Percentiles rank a stretch among this genome's conserved stretches.
Conservation (phyloP, 441 rosid species). For the Gossypium schwendimanii region DNA sequence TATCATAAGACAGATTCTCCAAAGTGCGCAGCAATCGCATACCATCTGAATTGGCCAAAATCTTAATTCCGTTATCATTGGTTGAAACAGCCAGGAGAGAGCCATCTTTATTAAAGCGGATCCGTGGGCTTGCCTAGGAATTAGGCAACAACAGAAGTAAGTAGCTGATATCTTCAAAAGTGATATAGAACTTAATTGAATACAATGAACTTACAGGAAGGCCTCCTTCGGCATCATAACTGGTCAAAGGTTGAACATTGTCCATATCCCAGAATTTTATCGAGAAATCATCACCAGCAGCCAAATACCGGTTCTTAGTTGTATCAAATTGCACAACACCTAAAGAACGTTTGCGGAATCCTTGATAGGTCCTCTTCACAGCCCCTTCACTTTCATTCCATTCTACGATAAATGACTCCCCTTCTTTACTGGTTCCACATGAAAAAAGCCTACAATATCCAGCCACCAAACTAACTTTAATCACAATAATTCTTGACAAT, state of each 20-base stretch:
- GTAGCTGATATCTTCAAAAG: slow-evolving; percentile 8
- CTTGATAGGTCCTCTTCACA: slow-evolving; percentile 67
- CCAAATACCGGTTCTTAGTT: slow-evolving; percentile 62
- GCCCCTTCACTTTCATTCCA: slow-evolving; percentile 92
- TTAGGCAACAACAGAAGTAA: slow-evolving; percentile 16
- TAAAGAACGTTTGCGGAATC: slow-evolving; percentile 63
- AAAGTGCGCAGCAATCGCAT: slow-evolving; percentile 52
- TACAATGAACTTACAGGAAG: slow-evolving; percentile 41
- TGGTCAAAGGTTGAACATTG: slow-evolving; percentile 54
- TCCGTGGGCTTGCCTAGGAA: slow-evolving; percentile 78
- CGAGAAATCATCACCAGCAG: slow-evolving; percentile 75
- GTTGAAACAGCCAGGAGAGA: slow-evolving; percentile 88
- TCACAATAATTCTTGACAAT: neutral
- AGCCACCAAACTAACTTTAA: slow-evolving; percentile 13
- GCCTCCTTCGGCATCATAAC: slow-evolving; percentile 60
- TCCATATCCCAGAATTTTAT: slow-evolving; percentile 86
- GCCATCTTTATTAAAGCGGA: slow-evolving; percentile 30
- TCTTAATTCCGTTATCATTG: slow-evolving; percentile 79
- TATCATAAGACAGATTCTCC: slow-evolving; percentile 62
- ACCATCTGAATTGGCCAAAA: slow-evolving; percentile 84
- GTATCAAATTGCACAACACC: slow-evolving; percentile 82
- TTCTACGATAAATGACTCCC: slow-evolving; percentile 66
- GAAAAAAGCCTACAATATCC: slow-evolving; percentile 53
- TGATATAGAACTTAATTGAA: neutral
- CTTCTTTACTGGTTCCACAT: slow-evolving; percentile 79